A percentile compares a stretch with the other conserved stretches of the same genome.
Conservation (phyloP, 305 asterid genomes). For the Euphrasia arctica region DNA sequence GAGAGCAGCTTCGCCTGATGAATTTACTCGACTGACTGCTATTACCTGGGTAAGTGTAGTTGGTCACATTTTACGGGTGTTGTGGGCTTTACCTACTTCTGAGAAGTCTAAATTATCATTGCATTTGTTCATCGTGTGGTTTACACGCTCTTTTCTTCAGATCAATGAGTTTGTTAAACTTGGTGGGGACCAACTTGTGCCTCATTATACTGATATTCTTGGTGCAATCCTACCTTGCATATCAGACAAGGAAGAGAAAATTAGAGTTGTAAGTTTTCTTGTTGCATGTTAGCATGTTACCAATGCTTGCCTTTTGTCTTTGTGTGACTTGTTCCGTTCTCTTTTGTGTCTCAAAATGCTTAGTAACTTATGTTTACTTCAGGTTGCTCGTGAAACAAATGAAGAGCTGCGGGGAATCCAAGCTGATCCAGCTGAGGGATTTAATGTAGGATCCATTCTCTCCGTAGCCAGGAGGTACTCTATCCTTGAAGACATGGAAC, state of each 20-base stretch:
- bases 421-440: slow-evolving; percentile 89
- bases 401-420: slow-evolving; percentile 90
- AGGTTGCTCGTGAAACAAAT: slow-evolving; percentile 99
- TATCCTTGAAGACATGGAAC: slow-evolving; percentile 9
- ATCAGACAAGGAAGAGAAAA: slow-evolving; percentile 98
- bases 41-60: slow-evolving; percentile 83
- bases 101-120: slow-evolving; percentile 22
- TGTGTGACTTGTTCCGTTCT: neutral
- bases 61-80: slow-evolving; percentile 13
- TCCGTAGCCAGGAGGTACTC: slow-evolving; percentile 80
- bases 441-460: slow-evolving; percentile 87
- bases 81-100: slow-evolving; percentile 25
- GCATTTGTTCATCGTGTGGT: slow-evolving; percentile 29
- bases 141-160: slow-evolving; percentile 41
- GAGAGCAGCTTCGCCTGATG: slow-evolving; percentile 90
- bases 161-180: slow-evolving; percentile 97
- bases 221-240: slow-evolving; percentile 98
- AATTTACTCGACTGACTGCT: slow-evolving; percentile 93
- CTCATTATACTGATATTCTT: slow-evolving; percentile 95
- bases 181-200: slow-evolving; percentile 99
- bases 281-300: slow-evolving; percentile 22
- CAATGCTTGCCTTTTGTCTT: slow-evolving; percentile 22
- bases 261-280: slow-evolving; percentile 75
- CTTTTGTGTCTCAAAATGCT: slow-evolving; percentile 28
- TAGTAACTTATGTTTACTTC: slow-evolving; percentile 23